These are phyloP conservation scores for Protomyces macrosporus DNA, from an alignment of 1,139 yeast species.

Conservation along the genomic window DNA sequence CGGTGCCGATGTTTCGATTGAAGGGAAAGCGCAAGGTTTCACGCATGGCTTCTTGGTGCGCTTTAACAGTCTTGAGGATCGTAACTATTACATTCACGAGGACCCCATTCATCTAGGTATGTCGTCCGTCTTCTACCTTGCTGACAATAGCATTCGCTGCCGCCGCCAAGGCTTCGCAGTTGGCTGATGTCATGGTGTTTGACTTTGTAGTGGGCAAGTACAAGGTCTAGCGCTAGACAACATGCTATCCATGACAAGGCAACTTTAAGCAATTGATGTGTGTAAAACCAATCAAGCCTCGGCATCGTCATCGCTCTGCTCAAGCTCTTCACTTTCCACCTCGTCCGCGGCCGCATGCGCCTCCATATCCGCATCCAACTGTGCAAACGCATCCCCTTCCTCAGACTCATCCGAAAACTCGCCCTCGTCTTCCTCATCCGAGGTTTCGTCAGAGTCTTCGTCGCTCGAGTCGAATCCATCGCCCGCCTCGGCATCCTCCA, in stretches of 20 bases:
- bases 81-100: constrained; percentile 12
- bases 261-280: no score
- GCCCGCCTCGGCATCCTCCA: constrained; percentile 29
- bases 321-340: constrained; percentile 35
- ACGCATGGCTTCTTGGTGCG: constrained; percentile 21
- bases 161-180: neutral
- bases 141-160: neutral
- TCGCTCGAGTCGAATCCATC: constrained; percentile 39
- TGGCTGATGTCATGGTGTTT: neutral
- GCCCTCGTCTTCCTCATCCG: constrained; percentile 35
- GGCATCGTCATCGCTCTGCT: constrained; percentile 36
- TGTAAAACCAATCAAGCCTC: constrained; percentile 26
- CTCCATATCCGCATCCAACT: constrained; percentile 33
- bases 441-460: constrained; percentile 41
- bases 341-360: constrained; percentile 31
- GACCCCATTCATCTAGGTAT: constrained; percentile 20
- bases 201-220: neutral
- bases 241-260: neutral
- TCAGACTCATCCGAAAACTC: constrained; percentile 36
- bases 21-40: constrained; percentile 7
- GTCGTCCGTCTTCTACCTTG: neutral
- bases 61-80: constrained; percentile 13
- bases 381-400: constrained; percentile 31
- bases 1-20: constrained; percentile 18
- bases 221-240: neutral